Evolutionary conservation across 352 stramenopile species (phyloP), one percentile per base, ranked within the genome.

Genomic region (Phytophthora megakarya): DNA sequence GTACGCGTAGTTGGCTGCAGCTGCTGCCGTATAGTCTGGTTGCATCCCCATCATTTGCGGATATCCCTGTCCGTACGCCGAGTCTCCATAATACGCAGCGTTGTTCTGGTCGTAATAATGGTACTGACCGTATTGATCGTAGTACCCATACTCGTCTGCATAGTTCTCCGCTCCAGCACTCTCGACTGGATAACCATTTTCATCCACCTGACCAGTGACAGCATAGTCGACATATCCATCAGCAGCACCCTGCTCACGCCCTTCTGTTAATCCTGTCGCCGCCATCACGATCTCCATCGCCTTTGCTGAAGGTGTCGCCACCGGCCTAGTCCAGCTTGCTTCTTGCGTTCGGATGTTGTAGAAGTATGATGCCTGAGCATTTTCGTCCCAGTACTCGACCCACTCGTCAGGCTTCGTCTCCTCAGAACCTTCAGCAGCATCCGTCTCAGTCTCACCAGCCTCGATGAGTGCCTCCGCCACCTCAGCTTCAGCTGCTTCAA

Each of bases 371-470:
- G 89, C 86, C 33, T 93, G 86, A 2, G 86, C 86, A 44, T 86
- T 96, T 33, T 97, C 89, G 64, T 97, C 89, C 89, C 87, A 96
- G 65, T 95, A 96, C 59, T 97, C 86, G 58, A 95, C 84, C 89
- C 89, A 97, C 42, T 96, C 84, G 6, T 90, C 83, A 7, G 72
- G 52, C 21, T 59, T 78, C 4, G 46, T 38, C 11, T 46, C 53
- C 0, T 56, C 44, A 3, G 26, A 54, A n/a, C 2, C 47, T 11
- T 67, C 65, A 23, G 23, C 57, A 22, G 46, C 60, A 7, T 26
- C 52, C 10, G 47, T 46, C 7, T 32, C 63, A 2, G n/a, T 32
- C n/a, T 78, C 50, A 6, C 50, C 61, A 22, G 35, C 59, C 39
- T 66, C 55, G 25, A 48, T 65, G 8, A 88, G 61, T 0, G 70